Evolutionary conservation across 352 stramenopile species (phyloP), one percentile per base, ranked within the genome.

Genomic region (Phytopythium sindhum): DNA sequence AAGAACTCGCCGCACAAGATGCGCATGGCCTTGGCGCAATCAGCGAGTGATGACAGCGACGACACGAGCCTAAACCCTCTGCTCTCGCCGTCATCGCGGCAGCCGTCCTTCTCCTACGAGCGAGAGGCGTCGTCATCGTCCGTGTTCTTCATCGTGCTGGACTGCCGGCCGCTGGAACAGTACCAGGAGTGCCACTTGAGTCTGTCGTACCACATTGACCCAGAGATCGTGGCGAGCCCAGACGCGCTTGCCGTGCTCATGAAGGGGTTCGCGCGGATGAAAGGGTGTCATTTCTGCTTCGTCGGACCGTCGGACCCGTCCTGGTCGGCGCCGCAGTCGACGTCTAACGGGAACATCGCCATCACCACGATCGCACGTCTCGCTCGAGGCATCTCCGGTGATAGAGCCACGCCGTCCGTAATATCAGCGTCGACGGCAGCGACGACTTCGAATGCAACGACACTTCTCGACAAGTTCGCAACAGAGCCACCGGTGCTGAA

Each of bases 271-370:
- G 73, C 72, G 29, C 71, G 78, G 6, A 96, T 96, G 86, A 95
- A 96, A 78, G 86, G 88, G 1, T 95, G 85, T 52, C 88, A 96
- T 54, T 96, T 96, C 66, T 96, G 88, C 60, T 95, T 96, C 59
- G 82, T 96, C 52, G 88, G 88, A 4, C 84, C 77, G 17, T 83
- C 79, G 2, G 67, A 72, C 8, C 69, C 82, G 19, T 66, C 60
- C 6, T 60, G 47, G 39, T 47, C 66, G 7, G 50, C 63, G 2
- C 24, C 57, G 3, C 69, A 69, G 24, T 72, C 74, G 4, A 67
- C 54, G 5, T 80, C 65, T 2, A 78, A 72, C 21, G 56, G 56
- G 28, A 76, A 77, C 14, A 73, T 60, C 53, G 73, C 67, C 48
- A 64, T 90, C 17, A 84, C 79, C 26, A 75, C 81, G 4, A 89